Evolutionary conservation across 2,329 filamentous ascomycete species (phyloP), one percentile per base, ranked within the genome.

Genomic region (Aspergillus ochraceus): DNA sequence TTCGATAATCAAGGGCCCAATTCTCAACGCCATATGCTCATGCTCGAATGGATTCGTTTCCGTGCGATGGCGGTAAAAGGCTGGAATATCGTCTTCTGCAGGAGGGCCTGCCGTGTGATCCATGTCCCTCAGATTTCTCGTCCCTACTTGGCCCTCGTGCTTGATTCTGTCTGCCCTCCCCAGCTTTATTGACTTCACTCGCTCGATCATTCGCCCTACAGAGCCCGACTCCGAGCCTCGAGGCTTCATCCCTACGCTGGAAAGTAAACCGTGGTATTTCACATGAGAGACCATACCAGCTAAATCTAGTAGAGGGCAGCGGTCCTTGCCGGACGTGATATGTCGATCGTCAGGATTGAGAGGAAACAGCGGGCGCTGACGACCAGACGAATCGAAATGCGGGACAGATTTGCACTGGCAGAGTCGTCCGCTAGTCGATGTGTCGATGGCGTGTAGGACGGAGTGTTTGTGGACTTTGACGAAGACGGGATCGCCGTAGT

Each of bases 1-100:
- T 63, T 79, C 75, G 49, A 80, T 74, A 2, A 79, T 55, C 24
- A 80, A 30, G 4, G 77, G 75, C 0, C 78, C 78, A 22, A 80
- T 54, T 0, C 77, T 70, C 11, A 80, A 66, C 8, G 69, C 74
- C 74, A 79, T 77, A 46, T 78, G 77, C 1, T 78, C 70, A 54
- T 78, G 74, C 3, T 71, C 73, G 58, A 72, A 79, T 0, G 76
- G 76, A 61, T 77, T 67, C 53, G 70, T 69, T 24, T 75, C 68
- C 0, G 70, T 64, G 32, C 71, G 66, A 9, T 62, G 63, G 26
- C 68, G 65, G 11, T 74, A 68, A 49, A 71, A 74, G 1, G 66
- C 26, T 0, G 76, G 74, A 10, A 77, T 67, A 46, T 71, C 60
- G 10, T 60, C 60, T 17, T 72, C 70, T 2, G 54, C 60, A 24